These are phyloP conservation scores for Chenopodium album DNA, from an alignment of 148 eudicot genomes.

Conservation along the genomic window DNA sequence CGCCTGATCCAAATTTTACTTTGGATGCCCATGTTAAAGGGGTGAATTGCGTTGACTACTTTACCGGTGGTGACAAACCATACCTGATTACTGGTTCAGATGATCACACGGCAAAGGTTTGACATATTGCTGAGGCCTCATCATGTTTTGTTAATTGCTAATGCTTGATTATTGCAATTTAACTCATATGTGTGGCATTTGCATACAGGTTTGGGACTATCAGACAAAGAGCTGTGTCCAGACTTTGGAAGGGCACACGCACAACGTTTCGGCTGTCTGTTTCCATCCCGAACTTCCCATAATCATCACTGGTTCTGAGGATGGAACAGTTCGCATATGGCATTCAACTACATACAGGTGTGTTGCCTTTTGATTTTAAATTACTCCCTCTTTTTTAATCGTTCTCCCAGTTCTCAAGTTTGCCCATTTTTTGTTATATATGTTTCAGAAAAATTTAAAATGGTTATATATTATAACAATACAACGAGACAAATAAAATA, in stretches of 20 bases:
- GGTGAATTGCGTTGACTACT: conserved; percentile 88
- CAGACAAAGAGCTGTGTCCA: conserved; percentile 90
- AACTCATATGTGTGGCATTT: conserved; percentile 8
- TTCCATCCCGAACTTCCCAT: conserved; percentile 93
- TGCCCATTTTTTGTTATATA: too few relatives aligned
- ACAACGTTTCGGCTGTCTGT: conserved; percentile 85
- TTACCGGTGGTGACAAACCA: conserved; percentile 87
- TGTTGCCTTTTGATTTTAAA: conserved; percentile 6
- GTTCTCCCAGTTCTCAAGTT: too few relatives aligned
- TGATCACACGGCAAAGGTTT: conserved; percentile 94
- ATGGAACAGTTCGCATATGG: conserved; percentile 90
- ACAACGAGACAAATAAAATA: too few relatives aligned
- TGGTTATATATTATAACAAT: too few relatives aligned
- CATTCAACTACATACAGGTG: conserved; percentile 86
- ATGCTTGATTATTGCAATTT: background rate
- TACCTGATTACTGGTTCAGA: conserved; percentile 89
- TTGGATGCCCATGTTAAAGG: conserved; percentile 92
- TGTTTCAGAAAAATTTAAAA: too few relatives aligned
- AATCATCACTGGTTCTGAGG: conserved; percentile 90
- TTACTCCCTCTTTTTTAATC: background rate
- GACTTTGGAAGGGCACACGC: conserved; percentile 88
- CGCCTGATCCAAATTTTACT: conserved; percentile 84
- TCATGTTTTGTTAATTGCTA: background rate
- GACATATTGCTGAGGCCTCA: conserved; percentile 3
- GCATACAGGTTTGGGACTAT: conserved; percentile 86